A percentile compares a stretch with the other conserved stretches of the same genome.
These are phyloP conservation scores for Artemisia annua DNA, from an alignment of 129 eudicot genomes.

Conservation along the genomic window DNA sequence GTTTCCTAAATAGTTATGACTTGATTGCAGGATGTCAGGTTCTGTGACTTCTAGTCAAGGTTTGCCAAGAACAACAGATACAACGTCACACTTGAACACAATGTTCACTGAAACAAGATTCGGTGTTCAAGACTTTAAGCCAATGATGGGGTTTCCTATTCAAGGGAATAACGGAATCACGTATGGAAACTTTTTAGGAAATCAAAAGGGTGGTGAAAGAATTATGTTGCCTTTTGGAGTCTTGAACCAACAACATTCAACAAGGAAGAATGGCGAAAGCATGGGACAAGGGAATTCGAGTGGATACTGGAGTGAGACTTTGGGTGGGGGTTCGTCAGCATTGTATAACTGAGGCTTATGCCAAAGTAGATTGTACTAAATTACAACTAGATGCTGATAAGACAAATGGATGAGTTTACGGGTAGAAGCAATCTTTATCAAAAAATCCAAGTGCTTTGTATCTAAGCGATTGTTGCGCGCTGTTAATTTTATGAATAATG, in stretches of 20 bases:
- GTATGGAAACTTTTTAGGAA: conserved; percentile 28
- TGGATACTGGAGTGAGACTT: conserved; percentile 38
- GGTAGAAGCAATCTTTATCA: conserved; percentile 16
- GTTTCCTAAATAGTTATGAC: conserved; percentile 6
- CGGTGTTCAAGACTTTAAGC: conserved; percentile 41
- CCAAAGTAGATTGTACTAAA: too few relatives aligned
- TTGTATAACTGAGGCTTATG: conserved; percentile 5
- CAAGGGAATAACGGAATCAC: conserved; percentile 37
- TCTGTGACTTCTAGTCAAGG: conserved; percentile 20
- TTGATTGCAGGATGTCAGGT: conserved; percentile 33
- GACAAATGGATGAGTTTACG: conserved; percentile 10
- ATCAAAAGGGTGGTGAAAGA: conserved; percentile 27
- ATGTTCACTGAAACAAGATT: conserved; percentile 35
- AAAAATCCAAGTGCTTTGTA: conserved; percentile 10
- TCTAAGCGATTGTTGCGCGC: conserved; percentile 9
- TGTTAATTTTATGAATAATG: neutral
- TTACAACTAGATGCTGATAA: too few relatives aligned
- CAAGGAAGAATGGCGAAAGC: conserved; percentile 30
- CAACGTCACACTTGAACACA: conserved; percentile 1
- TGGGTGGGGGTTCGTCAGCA: conserved; percentile 49
- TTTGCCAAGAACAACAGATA: conserved; percentile 16
- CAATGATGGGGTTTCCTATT: conserved; percentile 33
- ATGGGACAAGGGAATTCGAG: conserved; percentile 33
- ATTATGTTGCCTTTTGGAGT: conserved; percentile 49
- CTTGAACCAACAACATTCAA: conserved; percentile 35